phyloP scores from a whole-genome alignment of 148 eudicot species.

The Rhododendron mucronatum region DNA sequence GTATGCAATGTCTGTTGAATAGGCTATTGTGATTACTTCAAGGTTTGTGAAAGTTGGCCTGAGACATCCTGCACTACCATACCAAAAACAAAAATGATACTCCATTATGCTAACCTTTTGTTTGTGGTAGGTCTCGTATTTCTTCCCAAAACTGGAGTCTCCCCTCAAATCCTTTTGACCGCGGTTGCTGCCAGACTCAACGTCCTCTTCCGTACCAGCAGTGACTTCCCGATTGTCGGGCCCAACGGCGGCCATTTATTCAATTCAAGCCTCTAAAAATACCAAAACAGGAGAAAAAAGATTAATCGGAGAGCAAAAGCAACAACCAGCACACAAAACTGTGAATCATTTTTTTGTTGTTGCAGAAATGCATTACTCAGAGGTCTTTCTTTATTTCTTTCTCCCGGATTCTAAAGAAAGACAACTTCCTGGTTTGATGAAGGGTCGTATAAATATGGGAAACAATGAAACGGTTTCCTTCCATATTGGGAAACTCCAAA shows the following conservation, averaged over 20 bases:
- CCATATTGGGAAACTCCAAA: background rate
- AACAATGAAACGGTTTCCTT: background rate
- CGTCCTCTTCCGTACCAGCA: background rate
- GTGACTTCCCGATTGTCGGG: background rate
- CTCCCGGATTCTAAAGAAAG: background rate
- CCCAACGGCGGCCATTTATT: background rate
- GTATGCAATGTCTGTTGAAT: background rate
- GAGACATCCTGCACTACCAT: background rate
- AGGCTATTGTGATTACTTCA: no score
- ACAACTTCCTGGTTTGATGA: background rate
- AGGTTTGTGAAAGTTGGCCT: no score
- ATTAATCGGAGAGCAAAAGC: background rate
- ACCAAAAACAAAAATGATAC: background rate
- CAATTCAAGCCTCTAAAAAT: background rate
- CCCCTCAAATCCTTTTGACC: background rate
- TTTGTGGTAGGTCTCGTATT: background rate
- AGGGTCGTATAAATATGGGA: background rate
- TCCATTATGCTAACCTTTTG: background rate
- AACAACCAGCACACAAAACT: background rate
- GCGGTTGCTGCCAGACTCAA: background rate
- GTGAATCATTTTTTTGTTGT: background rate
- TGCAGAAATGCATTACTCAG: background rate
- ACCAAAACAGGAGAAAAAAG: background rate
- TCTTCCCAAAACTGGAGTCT: background rate
- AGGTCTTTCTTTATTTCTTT: background rate